Base-by-base conservation (phyloP, 1,284 basidiomycete species). In the Athelia sp. region DNA sequence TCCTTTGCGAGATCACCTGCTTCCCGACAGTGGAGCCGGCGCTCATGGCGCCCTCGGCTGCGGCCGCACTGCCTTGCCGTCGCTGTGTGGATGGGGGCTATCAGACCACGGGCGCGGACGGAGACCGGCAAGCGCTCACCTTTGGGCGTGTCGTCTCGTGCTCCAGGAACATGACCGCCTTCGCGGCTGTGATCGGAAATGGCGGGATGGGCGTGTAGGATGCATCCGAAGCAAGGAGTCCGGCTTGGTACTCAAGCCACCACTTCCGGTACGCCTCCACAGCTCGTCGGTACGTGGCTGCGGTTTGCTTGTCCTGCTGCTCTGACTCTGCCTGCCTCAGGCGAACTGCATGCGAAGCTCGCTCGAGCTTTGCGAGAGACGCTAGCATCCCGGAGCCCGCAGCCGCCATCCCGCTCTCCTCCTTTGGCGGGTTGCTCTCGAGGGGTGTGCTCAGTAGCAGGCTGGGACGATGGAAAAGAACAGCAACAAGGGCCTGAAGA, bases 151-250 rank as follows among this genome's bases (percentile, higher is more conserved):
- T 56, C 13, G 50, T 48, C 44, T 57, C 51, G 22, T 62, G 53
- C 4, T 58, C 38, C 19, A 61, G 54, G 31, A 56, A 62, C 3
- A 52, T 35, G 0, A 48, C 53, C n/a, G 54, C 56, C 36, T 60
- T 62, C 10, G 58, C 54, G 1, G 55, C 52, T 1, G 54, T 59
- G 48, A 60, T 50, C 0, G 55, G 56, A 18, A 53, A 48, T 22
- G 54, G 26, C n/a, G 50, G 50, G 29, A 55, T 47, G 26, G 58
- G 52, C 48, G 46, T 49, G 50, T 56, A 50, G 58, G 58, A 49
- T 32, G 36, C 29, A 40, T 43, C 36, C 51, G 62, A 57, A 61
- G 65, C 58, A 62, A 65, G 47, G 48, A 38, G 26, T 43, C 45
- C 55, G 59, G 24, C 44, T 63, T 67, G 43, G 19, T 44, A 22